Percentiles rank a stretch among this genome's conserved stretches.
Evolutionary conservation across 768 basidiomycete genomes (phyloP).

Genomic region (Leucocoprinus sp.): DNA sequence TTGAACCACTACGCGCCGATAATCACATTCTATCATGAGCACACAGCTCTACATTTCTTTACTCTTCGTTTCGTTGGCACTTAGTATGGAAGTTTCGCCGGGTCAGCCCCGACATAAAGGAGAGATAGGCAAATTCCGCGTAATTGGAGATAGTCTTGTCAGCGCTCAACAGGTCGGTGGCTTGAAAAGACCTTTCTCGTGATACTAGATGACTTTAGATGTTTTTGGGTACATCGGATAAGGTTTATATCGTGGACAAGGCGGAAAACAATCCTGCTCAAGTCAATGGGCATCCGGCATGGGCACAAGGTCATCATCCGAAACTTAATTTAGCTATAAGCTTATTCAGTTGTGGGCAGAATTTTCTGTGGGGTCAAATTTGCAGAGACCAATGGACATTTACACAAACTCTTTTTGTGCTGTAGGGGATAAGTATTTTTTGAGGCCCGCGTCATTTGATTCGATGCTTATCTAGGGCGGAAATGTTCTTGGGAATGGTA

Average conservation of each 20-base stretch:
- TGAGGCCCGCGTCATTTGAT: not conserved
- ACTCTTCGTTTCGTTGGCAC: too few species aligned
- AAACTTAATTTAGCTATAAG: not conserved
- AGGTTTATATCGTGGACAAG: slow-evolving; percentile 65
- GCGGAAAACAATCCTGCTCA: slow-evolving; percentile 59
- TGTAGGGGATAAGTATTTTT: slow-evolving; percentile 27
- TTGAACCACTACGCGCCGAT: too few species aligned
- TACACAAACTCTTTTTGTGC: slow-evolving; percentile 78
- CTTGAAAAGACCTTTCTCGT: not conserved
- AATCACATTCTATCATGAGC: too few species aligned
- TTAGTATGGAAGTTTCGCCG: too few species aligned
- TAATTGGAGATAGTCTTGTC: slow-evolving; percentile 59
- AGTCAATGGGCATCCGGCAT: slow-evolving; percentile 61
- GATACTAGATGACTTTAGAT: slow-evolving; percentile 24
- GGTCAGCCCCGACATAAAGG: slow-evolving; percentile 42
- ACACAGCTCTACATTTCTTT: too few species aligned
- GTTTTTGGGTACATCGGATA: slow-evolving; percentile 38
- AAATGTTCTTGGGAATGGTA: slow-evolving; percentile 63
- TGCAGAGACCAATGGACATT: slow-evolving; percentile 65
- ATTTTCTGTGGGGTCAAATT: slow-evolving; percentile 47
- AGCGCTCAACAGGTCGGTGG: slow-evolving; percentile 62
- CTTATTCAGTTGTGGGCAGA: slow-evolving; percentile 21
- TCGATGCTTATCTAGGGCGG: slow-evolving; percentile 28
- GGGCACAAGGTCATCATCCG: slow-evolving; percentile 46
- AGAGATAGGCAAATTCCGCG: slow-evolving; percentile 44